Percentiles rank a stretch among this genome's conserved stretches.
phyloP scores from a whole-genome alignment of 2,329 filamentous ascomycete species.

The Trichoderma asperellum region DNA sequence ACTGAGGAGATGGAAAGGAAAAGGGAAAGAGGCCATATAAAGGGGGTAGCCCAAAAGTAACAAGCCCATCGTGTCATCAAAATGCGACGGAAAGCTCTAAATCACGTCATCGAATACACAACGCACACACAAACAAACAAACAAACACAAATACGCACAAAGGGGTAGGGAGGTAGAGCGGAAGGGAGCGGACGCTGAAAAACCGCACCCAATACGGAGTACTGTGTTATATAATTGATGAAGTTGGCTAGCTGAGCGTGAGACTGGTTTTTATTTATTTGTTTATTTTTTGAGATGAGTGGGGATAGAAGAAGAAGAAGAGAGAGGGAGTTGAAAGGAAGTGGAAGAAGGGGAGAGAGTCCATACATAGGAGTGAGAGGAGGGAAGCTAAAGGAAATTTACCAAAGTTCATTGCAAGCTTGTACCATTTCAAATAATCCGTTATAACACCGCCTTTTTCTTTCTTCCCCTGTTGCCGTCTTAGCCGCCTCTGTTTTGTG shows the following conservation, averaged over 20 bases:
- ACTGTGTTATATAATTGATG: slow-evolving; percentile 22
- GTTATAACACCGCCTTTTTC: not conserved
- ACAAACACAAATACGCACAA: not conserved
- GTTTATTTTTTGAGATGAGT: not conserved
- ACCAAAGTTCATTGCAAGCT: slow-evolving; percentile 23
- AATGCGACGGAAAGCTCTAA: not conserved
- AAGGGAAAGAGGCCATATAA: too few species aligned
- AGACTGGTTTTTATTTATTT: not conserved
- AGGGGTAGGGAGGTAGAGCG: not conserved
- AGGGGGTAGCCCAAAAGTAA: not conserved
- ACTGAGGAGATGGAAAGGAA: slow-evolving; percentile 37
- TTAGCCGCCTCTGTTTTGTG: not conserved
- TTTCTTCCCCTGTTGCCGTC: not conserved
- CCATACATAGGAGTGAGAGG: not conserved
- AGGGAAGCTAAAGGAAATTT: slow-evolving; percentile 17
- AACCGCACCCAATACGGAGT: slow-evolving; percentile 3
- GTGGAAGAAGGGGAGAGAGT: not conserved
- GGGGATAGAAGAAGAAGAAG: not conserved
- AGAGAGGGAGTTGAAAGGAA: slow-evolving; percentile 12
- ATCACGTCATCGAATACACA: not conserved
- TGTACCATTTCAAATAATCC: slow-evolving; percentile 12
- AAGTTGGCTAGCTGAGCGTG: slow-evolving; percentile 24
- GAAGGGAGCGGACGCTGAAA: not conserved
- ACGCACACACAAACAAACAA: not conserved
- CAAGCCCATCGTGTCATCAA: slow-evolving; percentile 4